Conservation (phyloP, 2,329 filamentous ascomycete species). For the Nemania sp. region DNA sequence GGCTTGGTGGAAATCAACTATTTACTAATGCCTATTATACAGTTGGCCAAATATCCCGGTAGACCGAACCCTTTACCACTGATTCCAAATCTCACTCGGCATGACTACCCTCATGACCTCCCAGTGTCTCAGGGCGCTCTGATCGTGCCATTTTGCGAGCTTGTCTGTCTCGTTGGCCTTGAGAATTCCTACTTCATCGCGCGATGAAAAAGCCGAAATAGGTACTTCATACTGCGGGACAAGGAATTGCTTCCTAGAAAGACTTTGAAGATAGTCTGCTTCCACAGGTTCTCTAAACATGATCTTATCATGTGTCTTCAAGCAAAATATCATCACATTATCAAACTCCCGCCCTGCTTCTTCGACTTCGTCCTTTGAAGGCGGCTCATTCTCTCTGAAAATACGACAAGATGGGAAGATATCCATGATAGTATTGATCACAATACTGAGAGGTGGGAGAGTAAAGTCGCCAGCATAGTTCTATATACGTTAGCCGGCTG, state of each 20-base stretch:
- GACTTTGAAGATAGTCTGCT: slow-evolving; percentile 78
- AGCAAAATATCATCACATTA: slow-evolving; percentile 97
- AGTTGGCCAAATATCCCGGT: neutral
- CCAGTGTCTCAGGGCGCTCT: slow-evolving; percentile 89
- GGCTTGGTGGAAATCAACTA: neutral
- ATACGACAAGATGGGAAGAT: slow-evolving; percentile 92
- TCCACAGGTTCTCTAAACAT: slow-evolving; percentile 74
- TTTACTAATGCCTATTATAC: slow-evolving; percentile 5
- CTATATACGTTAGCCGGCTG: slow-evolving; percentile 57
- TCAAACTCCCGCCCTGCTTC: slow-evolving; percentile 77
- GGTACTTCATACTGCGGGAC: slow-evolving; percentile 78
- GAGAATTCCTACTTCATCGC: slow-evolving; percentile 65
- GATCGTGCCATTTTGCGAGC: slow-evolving; percentile 77
- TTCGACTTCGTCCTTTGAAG: slow-evolving; percentile 61
- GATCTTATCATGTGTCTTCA: slow-evolving; percentile 69
- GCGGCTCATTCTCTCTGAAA: slow-evolving; percentile 80
- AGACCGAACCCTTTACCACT: slow-evolving; percentile 70
- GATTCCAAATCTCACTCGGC: slow-evolving; percentile 84
- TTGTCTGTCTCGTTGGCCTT: slow-evolving; percentile 72
- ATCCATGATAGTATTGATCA: slow-evolving; percentile 83
- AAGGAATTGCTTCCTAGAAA: slow-evolving; percentile 76
- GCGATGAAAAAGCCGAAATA: slow-evolving; percentile 60
- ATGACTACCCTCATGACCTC: slow-evolving; percentile 88
- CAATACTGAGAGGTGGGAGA: slow-evolving; percentile 79
- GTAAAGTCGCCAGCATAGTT: slow-evolving; percentile 94